phyloP scores from a whole-genome alignment of 2,329 filamentous ascomycete species.

The Aspergillus sergii region DNA sequence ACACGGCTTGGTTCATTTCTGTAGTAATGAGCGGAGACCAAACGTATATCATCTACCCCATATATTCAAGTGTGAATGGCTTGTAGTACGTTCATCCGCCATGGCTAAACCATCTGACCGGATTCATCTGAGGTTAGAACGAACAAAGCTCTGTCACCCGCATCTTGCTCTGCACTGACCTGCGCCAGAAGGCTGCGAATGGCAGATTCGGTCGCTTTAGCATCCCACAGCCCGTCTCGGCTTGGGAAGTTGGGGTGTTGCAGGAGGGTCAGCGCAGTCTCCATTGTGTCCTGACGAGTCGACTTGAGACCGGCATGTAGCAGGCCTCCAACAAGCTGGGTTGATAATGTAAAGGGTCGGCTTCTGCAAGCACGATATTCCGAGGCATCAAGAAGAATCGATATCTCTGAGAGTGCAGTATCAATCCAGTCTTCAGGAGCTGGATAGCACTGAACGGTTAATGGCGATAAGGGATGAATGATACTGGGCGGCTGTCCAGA shows the following conservation, averaged over 20 bases:
- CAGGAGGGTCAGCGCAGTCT: constrained; percentile 20
- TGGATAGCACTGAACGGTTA: no score
- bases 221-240: constrained; percentile 29
- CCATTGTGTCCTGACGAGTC: constrained; percentile 7
- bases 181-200: constrained; percentile 9
- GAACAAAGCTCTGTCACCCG: background rate
- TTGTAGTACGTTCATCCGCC: background rate
- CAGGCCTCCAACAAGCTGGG: constrained; percentile 25
- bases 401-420: background rate
- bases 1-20: background rate
- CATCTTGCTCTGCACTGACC: background rate
- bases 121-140: background rate
- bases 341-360: constrained; percentile 24
- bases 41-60: background rate
- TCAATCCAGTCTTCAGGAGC: background rate
- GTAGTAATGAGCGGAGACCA: background rate
- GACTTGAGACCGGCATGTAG: constrained; percentile 30
- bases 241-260: constrained; percentile 16
- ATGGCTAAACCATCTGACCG: background rate
- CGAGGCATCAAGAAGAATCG: constrained; percentile 1
- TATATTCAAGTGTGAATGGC: background rate
- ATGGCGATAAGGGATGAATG: background rate
- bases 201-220: constrained; percentile 17
- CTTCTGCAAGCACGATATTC: background rate
- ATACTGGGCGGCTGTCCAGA: background rate